Base-by-base conservation (phyloP, 202 grass and related monocot genomes). In the Sporobolus alterniflorus region DNA sequence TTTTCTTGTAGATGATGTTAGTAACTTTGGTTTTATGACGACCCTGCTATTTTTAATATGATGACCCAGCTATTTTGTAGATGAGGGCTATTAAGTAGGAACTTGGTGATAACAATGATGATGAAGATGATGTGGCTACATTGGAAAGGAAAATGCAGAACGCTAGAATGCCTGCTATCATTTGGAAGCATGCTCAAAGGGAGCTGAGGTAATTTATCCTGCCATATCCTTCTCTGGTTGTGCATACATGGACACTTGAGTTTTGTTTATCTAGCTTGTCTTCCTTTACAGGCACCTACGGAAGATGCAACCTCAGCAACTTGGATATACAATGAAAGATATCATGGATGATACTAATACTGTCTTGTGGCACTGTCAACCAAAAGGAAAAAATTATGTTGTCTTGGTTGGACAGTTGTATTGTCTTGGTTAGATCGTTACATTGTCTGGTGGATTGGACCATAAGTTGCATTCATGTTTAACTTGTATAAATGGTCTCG, bases 291-390 rank as follows among this genome's bases (percentile, higher is more conserved):
- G 96, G 57, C 91, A 89, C 24, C 79, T 99, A 62, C 87, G 80
- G 71, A 99, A 96, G 83, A 94, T 99, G 96, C 96, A 99, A 76
- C 96, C 96, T 76, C 96, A 99, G 87, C 96, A 96, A 88, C 96
- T 91, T 76, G 96, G 96, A 71, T 99, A 99, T 81, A 96, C n/a
- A n/a, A n/a, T n/a, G n/a, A n/a, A n/a, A n/a, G n/a, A n/a, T n/a
- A n/a, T n/a, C n/a, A n/a, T n/a, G n/a, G n/a, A n/a, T n/a, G n/a
- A n/a, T n/a, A n/a, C n/a, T n/a, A n/a, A n/a, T n/a, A n/a, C n/a
- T n/a, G n/a, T n/a, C n/a, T n/a, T n/a, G n/a, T n/a, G n/a, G n/a
- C n/a, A n/a, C n/a, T n/a, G n/a, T n/a, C n/a, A n/a, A n/a, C n/a
- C n/a, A n/a, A n/a, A n/a, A n/a, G n/a, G n/a, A n/a, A n/a, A n/a